A percentile compares a stretch with the other conserved stretches of the same genome.
phyloP scores from a whole-genome alignment of 148 eudicot species.

The Polygonum maritimum region DNA sequence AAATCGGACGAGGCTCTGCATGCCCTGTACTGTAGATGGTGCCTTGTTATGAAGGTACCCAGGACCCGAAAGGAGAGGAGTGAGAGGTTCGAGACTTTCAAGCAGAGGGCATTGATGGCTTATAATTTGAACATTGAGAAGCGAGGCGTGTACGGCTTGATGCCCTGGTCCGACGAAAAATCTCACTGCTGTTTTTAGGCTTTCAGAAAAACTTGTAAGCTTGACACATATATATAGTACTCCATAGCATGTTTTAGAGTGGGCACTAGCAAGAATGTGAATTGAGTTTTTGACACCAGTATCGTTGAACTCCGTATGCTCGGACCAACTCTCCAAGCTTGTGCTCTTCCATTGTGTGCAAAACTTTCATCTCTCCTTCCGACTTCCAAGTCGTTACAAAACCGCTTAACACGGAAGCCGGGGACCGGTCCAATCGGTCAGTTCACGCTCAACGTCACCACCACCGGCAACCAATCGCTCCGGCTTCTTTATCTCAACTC shows the following conservation, averaged over 20 bases:
- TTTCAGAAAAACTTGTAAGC: no score
- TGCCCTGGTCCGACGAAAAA: no score
- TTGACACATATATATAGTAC: no score
- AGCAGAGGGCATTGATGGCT: no score
- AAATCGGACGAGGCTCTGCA: neutral
- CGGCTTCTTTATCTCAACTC: slow-evolving; percentile 70
- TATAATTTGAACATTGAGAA: no score
- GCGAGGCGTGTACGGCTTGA: neutral
- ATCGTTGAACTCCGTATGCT: neutral
- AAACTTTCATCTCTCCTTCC: neutral
- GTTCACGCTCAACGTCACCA: neutral
- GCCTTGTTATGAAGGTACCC: neutral
- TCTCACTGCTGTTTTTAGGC: no score
- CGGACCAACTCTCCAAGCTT: neutral
- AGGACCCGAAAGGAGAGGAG: neutral
- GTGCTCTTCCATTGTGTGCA: neutral
- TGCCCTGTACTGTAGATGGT: neutral
- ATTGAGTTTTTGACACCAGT: neutral
- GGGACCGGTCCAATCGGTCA: neutral
- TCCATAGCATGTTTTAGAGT: no score
- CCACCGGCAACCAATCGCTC: slow-evolving; percentile 32
- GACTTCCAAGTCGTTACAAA: neutral
- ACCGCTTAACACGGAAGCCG: neutral
- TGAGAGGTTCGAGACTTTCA: neutral
- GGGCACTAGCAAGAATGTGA: no score